Evolutionary conservation across 2,329 filamentous ascomycete species (phyloP), one percentile per base, ranked within the genome.

Genomic region (Decorospora gaudefroyi): DNA sequence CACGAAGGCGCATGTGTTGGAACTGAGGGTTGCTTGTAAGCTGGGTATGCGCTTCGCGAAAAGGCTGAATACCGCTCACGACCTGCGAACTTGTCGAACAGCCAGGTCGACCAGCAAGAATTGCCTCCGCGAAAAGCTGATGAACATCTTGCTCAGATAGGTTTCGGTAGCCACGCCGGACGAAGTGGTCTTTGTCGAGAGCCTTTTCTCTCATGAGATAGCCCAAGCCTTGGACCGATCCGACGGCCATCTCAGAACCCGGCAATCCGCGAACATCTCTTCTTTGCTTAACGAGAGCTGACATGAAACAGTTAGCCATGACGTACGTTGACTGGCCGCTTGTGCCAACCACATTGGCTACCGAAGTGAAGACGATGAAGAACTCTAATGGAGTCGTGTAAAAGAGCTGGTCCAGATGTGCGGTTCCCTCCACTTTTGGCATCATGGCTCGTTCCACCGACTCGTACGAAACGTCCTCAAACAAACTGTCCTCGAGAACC

Each of bases 301-400:
- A 51, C 69, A 79, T 73, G 54, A 59, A 64, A 1, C 38, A 32
- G 46, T 78, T 78, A 3, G 72, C 75, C 0, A 74, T 72, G 0
- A 61, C 55, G 43, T 81, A 81, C 45, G 70, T 74, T 3, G 69
- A 51, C 47, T 81, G 77, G 0, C 69, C 71, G 12, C 13, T 25
- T 4, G 65, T 62, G 1, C 68, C 65, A 15, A 55, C 11, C 10
- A 58, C 30, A 3, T 48, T 43, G 2, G 42, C 43, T 2, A 57
- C 25, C 0, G 63, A 68, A 2, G 57, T 61, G 25, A 68, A 61
- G 13, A 69, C 26, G 3, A 62, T 4, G 43, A 67, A 62, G 38
- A 67, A 67, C 29, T 67, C 62, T 1, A 67, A 34, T 3, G 46
- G 12, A 1, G 8, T 16, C 8, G 16, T 13, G 12, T 7, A 1